Conservation (phyloP, 306 rosid species). For the Cicer arietinum region DNA sequence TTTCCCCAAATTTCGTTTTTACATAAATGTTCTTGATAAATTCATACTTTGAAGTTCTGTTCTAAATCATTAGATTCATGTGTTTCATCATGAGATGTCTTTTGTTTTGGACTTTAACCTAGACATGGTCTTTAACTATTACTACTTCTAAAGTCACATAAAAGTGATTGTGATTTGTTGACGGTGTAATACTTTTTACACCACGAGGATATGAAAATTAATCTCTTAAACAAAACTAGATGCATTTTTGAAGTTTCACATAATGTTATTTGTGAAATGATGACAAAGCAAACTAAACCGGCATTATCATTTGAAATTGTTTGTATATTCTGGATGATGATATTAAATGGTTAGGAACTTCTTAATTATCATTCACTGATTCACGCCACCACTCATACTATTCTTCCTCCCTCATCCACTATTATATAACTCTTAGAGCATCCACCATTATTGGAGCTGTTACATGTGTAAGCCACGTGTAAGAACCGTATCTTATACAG, state of each 20-base stretch:
- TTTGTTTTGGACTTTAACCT: not conserved
- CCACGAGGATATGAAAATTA: not conserved
- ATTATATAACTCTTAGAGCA: not conserved
- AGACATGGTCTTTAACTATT: too few species aligned
- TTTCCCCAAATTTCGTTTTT: conserved; percentile 30
- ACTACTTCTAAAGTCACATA: too few species aligned
- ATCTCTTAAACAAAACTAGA: not conserved
- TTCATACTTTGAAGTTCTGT: conserved; percentile 31
- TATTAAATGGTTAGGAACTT: not conserved
- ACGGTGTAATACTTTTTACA: not conserved
- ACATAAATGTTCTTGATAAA: conserved; percentile 8
- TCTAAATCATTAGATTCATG: conserved; percentile 31
- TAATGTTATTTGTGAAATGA: not conserved
- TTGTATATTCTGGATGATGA: not conserved
- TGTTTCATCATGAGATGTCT: not conserved
- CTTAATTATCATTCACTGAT: not conserved
- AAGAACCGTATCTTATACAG: not conserved
- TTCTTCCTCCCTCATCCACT: not conserved
- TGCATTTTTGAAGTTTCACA: not conserved
- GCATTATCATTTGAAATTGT: not conserved
- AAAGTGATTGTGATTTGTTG: too few species aligned
- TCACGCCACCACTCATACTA: not conserved
- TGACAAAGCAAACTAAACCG: not conserved
- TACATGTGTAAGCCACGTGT: not conserved
- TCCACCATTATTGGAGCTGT: not conserved